phyloP scores from a whole-genome alignment of 140 eudicot genomes.

The Cichorium intybus region DNA sequence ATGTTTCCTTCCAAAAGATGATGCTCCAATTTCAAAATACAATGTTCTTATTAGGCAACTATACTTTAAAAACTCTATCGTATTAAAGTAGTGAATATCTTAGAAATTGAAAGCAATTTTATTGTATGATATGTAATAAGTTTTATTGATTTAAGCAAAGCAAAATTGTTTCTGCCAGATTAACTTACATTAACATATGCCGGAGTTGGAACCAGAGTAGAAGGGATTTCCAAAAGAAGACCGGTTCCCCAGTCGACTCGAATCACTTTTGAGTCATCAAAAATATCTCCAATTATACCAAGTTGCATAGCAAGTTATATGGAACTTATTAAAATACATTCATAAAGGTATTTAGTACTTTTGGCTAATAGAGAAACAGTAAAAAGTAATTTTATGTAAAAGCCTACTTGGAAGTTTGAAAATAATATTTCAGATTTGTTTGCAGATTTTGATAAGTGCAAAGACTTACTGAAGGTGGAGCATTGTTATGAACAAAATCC shows the following conservation, averaged over 20 bases:
- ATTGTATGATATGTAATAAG: too few species aligned
- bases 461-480: constrained; percentile 82
- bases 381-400: too few species aligned
- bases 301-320: constrained; percentile 48
- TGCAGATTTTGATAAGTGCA: not conserved
- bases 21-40: too few species aligned
- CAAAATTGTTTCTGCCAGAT: not conserved
- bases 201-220: constrained; percentile 79
- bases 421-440: not conserved
- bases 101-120: too few species aligned
- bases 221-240: constrained; percentile 72
- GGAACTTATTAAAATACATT: constrained; percentile 9
- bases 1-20: too few species aligned
- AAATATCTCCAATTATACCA: constrained; percentile 76
- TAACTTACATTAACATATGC: constrained; percentile 81
- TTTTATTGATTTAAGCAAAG: too few species aligned
- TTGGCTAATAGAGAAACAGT: too few species aligned
- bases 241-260: constrained; percentile 85
- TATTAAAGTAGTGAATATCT: too few species aligned
- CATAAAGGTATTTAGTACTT: not conserved
- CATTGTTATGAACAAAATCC: constrained; percentile 84
- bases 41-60: too few species aligned
- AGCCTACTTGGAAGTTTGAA: constrained; percentile 1
- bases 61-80: too few species aligned
- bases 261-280: constrained; percentile 71